phyloP scores from a whole-genome alignment of 2,329 filamentous ascomycete genomes.

The Apiospora sp. region DNA sequence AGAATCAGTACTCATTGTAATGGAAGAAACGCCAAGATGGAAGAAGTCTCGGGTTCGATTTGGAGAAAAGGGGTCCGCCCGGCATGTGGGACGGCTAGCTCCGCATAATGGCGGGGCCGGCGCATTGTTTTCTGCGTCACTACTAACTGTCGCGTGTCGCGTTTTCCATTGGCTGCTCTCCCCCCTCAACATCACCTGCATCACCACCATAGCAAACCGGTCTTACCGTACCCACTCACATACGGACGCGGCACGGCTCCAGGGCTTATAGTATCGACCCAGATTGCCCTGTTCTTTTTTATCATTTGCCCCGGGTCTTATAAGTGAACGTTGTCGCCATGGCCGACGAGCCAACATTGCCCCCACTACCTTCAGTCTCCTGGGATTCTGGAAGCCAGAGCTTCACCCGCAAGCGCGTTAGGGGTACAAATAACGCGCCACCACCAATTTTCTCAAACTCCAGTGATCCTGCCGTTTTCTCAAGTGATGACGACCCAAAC shows the following conservation, averaged over 20 bases:
- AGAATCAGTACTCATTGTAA: background rate
- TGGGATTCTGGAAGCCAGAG: conserved; percentile 42
- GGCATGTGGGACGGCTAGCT: conserved; percentile 16
- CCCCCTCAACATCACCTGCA: background rate
- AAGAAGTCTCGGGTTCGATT: background rate
- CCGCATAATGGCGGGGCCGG: conserved; percentile 16
- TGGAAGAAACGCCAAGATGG: background rate
- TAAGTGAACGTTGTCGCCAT: conserved; percentile 33
- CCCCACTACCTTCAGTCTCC: conserved; percentile 42
- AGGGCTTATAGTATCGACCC: background rate
- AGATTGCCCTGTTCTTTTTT: background rate
- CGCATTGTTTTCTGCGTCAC: conserved; percentile 15
- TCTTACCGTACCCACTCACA: conserved; percentile 7
- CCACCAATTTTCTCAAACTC: conserved; percentile 62
- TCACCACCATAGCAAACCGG: conserved; percentile 6
- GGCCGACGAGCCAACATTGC: conserved; percentile 48
- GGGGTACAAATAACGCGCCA: conserved; percentile 36
- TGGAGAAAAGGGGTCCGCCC: conserved; percentile 8
- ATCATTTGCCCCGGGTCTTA: background rate
- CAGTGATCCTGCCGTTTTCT: conserved; percentile 76
- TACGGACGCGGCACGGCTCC: conserved; percentile 11
- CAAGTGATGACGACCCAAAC: conserved; percentile 74
- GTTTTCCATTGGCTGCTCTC: conserved; percentile 21
- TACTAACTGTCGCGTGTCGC: conserved; percentile 22
- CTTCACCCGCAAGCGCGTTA: conserved; percentile 51